Evolutionary conservation across 257 asterid species (phyloP), one percentile per base, ranked within the genome.

Genomic region (Avicennia marina): DNA sequence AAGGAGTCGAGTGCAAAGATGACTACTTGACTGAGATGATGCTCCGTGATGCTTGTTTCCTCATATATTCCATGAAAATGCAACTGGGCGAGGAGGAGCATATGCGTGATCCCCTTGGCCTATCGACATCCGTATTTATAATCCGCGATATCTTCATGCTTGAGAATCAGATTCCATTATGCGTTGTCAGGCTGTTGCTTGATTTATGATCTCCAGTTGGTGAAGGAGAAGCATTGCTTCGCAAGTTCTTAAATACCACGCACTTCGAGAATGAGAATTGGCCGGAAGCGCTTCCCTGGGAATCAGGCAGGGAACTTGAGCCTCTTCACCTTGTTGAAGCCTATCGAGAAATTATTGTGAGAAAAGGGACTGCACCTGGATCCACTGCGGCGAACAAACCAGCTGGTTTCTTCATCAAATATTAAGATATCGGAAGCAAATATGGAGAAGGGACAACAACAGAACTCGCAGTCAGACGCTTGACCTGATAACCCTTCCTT

Each of bases 91-190:
- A n/a, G n/a, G n/a, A n/a, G n/a, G n/a, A n/a, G n/a, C n/a, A n/a
- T n/a, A n/a, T n/a, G n/a, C n/a, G 2, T 1, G 1, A 12, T 4
- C 9, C 0, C 20, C 58, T 75, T 13, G 74, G 74, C 6, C 0
- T 0, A 11, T 26, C 39, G 0, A 15, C 4, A n/a, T n/a, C n/a
- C n/a, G n/a, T n/a, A n/a, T 9, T 2, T 1, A 0, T 0, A 6
- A 0, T 11, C 24, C 16, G n/a, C 50, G 77, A 75, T 21, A 1
- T 67, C 20, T 22, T 8, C 1, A 17, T 58, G 27, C 62, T 75
- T 2, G 77, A 71, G 47, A 75, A 75, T 50, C 75, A 75, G 50
- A 60, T 67, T 21, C 66, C 76, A 1, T 41, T 62, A 1, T 34
- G 22, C 27, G 7, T 69, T 11, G 32, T 74, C 25, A 55, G 21